These are phyloP conservation scores for Cystoderma amianthinum DNA, from an alignment of 768 basidiomycete genomes.

Conservation along the genomic window DNA sequence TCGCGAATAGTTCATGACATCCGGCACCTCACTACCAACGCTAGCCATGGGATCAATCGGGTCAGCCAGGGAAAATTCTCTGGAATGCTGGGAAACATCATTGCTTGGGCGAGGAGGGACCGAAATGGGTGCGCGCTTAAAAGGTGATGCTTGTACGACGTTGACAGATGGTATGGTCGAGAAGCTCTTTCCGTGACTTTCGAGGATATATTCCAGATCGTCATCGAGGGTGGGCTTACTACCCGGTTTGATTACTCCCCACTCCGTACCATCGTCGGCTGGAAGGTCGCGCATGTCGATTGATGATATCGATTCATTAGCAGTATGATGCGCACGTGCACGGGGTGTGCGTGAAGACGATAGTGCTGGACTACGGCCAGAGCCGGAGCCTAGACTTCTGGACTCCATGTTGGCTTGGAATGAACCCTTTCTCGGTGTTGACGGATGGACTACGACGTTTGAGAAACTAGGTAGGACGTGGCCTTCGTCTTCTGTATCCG, in stretches of 20 bases:
- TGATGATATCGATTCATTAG: slow-evolving; percentile 27
- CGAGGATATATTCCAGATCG: not conserved
- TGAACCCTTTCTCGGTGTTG: not conserved
- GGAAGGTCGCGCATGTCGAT: slow-evolving; percentile 27
- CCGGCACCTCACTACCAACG: not conserved
- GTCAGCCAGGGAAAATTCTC: slow-evolving; percentile 16
- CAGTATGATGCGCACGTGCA: slow-evolving; percentile 7
- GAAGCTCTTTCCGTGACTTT: not conserved
- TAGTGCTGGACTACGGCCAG: not conserved
- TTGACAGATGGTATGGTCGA: not conserved
- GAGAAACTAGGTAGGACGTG: not conserved
- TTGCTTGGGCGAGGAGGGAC: no score
- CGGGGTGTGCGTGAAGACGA: not conserved
- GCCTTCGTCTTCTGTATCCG: slow-evolving; percentile 20
- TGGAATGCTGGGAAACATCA: not conserved
- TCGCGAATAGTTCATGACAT: not conserved
- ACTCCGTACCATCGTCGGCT: no score
- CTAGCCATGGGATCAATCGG: slow-evolving; percentile 21
- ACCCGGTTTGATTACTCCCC: slow-evolving; percentile 8
- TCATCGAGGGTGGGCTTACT: slow-evolving; percentile 2
- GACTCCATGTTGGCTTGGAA: not conserved
- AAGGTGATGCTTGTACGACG: not conserved
- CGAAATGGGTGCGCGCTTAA: no score
- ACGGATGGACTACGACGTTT: not conserved
- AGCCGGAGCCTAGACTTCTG: no score